A percentile compares a stretch with the other conserved stretches of the same genome.
Evolutionary conservation across 2,329 filamentous ascomycete genomes (phyloP).

Genomic region (Cytospora paraplurivora): DNA sequence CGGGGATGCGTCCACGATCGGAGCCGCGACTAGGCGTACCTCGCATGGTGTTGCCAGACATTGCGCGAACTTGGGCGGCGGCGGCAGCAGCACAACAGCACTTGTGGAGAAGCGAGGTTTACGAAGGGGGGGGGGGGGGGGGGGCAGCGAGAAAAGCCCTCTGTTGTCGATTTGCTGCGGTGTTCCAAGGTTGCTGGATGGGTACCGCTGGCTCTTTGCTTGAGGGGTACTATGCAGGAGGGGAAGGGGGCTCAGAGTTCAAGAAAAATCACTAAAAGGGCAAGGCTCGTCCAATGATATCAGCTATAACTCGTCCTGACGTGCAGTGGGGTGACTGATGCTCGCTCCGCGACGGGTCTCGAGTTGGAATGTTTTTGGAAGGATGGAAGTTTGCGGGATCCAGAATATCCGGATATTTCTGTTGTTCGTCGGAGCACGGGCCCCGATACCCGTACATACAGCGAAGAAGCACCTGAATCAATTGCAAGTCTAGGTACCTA

Average conservation of each 20-base stretch:
- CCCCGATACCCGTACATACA: neutral
- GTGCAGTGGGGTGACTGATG: constrained; percentile 9
- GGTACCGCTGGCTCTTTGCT: neutral
- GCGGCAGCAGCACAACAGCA: constrained; percentile 6
- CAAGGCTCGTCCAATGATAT: constrained; percentile 13
- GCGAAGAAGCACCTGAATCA: neutral
- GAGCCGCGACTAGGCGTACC: constrained; percentile 67
- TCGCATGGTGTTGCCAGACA: constrained; percentile 66
- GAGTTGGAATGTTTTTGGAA: constrained; percentile 14
- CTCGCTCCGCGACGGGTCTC: neutral
- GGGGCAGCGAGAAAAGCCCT: neutral
- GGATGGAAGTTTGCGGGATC: constrained; percentile 17
- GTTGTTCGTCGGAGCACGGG: constrained; percentile 23
- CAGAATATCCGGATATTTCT: constrained; percentile 15
- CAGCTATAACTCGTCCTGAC: constrained; percentile 13
- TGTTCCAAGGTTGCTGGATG: neutral
- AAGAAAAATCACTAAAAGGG: neutral
- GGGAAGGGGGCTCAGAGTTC: neutral
- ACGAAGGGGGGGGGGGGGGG: no score
- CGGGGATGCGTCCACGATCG: constrained; percentile 57
- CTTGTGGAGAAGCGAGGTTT: constrained; percentile 12
- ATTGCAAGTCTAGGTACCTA: neutral
- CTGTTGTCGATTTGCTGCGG: neutral
- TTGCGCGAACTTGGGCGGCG: constrained; percentile 39
- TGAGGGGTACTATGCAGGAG: neutral